Conservation (phyloP, 2,329 filamentous ascomycete species). For the Penicillium sp. region DNA sequence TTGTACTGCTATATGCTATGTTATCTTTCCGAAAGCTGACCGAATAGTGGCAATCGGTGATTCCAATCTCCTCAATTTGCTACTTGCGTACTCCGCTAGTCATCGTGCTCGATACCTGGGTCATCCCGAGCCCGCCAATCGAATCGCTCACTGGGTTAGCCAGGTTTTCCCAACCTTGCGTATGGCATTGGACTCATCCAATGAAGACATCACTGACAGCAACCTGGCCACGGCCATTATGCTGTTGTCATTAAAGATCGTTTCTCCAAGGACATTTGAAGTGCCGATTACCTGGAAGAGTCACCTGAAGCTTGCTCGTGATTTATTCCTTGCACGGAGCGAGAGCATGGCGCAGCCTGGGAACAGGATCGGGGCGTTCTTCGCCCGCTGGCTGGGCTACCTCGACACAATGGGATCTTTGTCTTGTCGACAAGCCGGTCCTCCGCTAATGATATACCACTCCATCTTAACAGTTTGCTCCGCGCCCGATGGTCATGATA, state of each 20-base stretch:
- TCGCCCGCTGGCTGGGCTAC: constrained; percentile 81
- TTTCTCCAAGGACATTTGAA: constrained; percentile 77
- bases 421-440: constrained; percentile 57
- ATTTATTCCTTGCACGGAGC: constrained; percentile 69
- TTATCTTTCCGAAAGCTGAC: constrained; percentile 46
- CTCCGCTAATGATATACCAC: constrained; percentile 55
- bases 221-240: constrained; percentile 81
- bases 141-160: constrained; percentile 78
- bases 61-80: constrained; percentile 68
- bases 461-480: constrained; percentile 48
- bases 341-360: constrained; percentile 55
- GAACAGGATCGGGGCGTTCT: constrained; percentile 67
- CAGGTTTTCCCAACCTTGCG: constrained; percentile 68
- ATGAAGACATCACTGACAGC: constrained; percentile 66
- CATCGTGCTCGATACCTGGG: constrained; percentile 73
- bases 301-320: constrained; percentile 72
- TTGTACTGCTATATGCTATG: constrained; percentile 11
- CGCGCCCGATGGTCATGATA: constrained; percentile 57
- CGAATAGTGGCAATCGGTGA: constrained; percentile 47
- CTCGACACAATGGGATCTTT: constrained; percentile 76
- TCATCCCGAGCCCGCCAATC: constrained; percentile 71
- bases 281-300: constrained; percentile 79
- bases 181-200: constrained; percentile 61
- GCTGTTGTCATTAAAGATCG: constrained; percentile 79
- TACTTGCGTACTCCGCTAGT: constrained; percentile 81